Evolutionary conservation across 2,329 filamentous ascomycete genomes (phyloP).

Genomic region (Beauveria sp.): DNA sequence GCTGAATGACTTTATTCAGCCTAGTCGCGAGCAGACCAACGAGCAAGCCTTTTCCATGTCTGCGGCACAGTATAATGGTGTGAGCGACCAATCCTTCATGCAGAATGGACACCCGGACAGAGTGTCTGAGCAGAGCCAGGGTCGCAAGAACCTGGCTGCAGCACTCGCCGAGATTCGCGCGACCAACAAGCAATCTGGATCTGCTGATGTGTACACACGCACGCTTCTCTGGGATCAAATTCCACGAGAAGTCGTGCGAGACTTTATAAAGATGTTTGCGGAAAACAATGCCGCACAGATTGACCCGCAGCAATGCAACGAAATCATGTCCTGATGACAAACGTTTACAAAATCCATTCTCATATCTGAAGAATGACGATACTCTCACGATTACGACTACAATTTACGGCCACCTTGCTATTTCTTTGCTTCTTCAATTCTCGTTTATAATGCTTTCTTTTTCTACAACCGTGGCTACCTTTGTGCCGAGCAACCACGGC

Average conservation of each 20-base stretch:
- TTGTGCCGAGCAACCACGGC: slow-evolving; percentile 17
- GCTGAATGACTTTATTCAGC: slow-evolving; percentile 61
- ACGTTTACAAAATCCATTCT: slow-evolving; percentile 21
- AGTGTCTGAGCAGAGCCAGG: slow-evolving; percentile 43
- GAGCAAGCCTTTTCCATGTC: slow-evolving; percentile 85
- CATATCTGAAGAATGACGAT: slow-evolving; percentile 11
- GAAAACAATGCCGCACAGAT: slow-evolving; percentile 53
- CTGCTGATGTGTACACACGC: slow-evolving; percentile 84
- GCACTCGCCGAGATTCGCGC: slow-evolving; percentile 71
- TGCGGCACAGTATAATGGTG: slow-evolving; percentile 78
- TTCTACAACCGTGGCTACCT: slow-evolving; percentile 13
- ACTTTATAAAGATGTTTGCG: slow-evolving; percentile 86
- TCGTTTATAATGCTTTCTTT: slow-evolving; percentile 13
- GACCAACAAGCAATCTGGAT: slow-evolving; percentile 57
- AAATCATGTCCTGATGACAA: slow-evolving; percentile 30
- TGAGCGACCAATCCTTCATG: slow-evolving; percentile 60
- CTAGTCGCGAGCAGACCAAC: slow-evolving; percentile 76
- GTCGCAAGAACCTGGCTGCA: slow-evolving; percentile 69
- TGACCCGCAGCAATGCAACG: slow-evolving; percentile 34
- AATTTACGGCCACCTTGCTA: slow-evolving; percentile 13
- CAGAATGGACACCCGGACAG: slow-evolving; percentile 43
- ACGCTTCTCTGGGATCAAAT: slow-evolving; percentile 93
- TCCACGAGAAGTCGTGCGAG: slow-evolving; percentile 80
- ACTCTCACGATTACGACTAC: slow-evolving; percentile 28
- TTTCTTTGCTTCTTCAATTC: slow-evolving; percentile 14